A percentile compares a stretch with the other conserved stretches of the same genome.
phyloP scores from a whole-genome alignment of 1,139 yeast genomes.

The Pichiaceae sp. region DNA sequence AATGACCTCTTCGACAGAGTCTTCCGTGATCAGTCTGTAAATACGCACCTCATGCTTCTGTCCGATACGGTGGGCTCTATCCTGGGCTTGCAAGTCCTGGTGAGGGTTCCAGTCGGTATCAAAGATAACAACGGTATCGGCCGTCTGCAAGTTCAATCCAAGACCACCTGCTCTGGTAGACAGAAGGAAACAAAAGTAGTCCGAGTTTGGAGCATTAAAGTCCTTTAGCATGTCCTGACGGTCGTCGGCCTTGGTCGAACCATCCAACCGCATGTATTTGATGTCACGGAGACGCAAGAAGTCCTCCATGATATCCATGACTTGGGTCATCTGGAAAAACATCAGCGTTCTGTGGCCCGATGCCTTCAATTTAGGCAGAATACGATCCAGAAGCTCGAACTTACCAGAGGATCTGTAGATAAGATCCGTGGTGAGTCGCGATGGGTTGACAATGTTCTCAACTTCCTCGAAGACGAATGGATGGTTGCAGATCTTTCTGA shows the following conservation, averaged over 20 bases:
- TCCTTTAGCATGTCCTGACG: constrained; percentile 60
- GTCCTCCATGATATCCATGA: constrained; percentile 87
- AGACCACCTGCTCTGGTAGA: constrained; percentile 89
- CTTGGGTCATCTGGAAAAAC: constrained; percentile 83
- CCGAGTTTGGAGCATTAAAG: constrained; percentile 67
- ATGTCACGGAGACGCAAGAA: constrained; percentile 55
- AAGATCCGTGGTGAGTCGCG: constrained; percentile 54
- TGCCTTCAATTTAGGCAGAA: constrained; percentile 65
- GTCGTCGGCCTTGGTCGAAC: constrained; percentile 77
- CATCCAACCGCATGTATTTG: constrained; percentile 73
- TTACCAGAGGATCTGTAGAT: constrained; percentile 73
- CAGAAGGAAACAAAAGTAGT: constrained; percentile 66
- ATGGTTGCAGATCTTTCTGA: constrained; percentile 93
- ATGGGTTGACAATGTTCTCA: constrained; percentile 78
- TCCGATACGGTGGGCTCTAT: constrained; percentile 86
- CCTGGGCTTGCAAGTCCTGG: constrained; percentile 88
- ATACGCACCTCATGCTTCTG: constrained; percentile 82
- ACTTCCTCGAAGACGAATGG: constrained; percentile 96
- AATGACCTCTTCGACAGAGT: constrained; percentile 78
- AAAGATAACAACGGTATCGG: constrained; percentile 80
- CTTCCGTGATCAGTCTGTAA: constrained; percentile 69
- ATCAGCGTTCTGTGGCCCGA: constrained; percentile 75
- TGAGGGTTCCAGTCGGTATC: constrained; percentile 93
- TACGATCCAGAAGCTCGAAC: constrained; percentile 66
- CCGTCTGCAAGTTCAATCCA: constrained; percentile 79